Evolutionary conservation across 2,329 filamentous ascomycete species (phyloP).

Genomic region (Epichloe scottii): DNA sequence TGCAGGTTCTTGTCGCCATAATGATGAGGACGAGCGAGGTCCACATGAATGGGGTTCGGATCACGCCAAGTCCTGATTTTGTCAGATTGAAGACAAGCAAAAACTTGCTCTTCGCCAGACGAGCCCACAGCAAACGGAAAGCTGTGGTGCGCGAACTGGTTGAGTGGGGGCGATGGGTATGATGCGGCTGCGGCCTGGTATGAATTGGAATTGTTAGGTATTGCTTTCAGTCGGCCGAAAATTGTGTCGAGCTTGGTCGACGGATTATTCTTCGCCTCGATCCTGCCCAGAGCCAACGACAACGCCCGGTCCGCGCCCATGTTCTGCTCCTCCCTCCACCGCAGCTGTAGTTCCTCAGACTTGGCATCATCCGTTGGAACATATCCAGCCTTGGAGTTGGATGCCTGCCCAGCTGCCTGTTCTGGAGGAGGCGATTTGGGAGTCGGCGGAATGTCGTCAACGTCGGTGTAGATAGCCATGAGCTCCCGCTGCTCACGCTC

Average conservation of each 20-base stretch:
- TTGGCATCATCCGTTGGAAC: constrained; percentile 28
- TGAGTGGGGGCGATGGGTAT: neutral
- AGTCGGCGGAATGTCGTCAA: constrained; percentile 41
- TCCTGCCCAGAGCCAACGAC: constrained; percentile 30
- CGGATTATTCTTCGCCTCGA: constrained; percentile 25
- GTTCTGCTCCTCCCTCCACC: constrained; percentile 34
- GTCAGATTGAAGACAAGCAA: constrained; percentile 32
- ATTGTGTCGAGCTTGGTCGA: constrained; percentile 28
- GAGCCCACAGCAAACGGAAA: constrained; percentile 20
- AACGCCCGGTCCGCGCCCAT: constrained; percentile 30
- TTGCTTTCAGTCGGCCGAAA: constrained; percentile 21
- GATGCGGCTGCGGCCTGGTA: constrained; percentile 6
- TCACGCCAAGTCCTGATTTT: constrained; percentile 30
- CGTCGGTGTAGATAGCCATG: constrained; percentile 46
- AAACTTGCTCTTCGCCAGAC: constrained; percentile 27
- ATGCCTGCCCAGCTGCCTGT: constrained; percentile 9
- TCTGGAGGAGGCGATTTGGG: constrained; percentile 40
- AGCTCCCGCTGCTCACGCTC: constrained; percentile 46
- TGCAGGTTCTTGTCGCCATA: constrained; percentile 32
- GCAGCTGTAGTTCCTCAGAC: constrained; percentile 35
- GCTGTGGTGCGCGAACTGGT: constrained; percentile 9
- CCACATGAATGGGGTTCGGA: constrained; percentile 24
- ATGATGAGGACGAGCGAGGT: constrained; percentile 19
- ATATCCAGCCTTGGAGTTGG: constrained; percentile 18
- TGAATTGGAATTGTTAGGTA: neutral